Base-by-base conservation (phyloP, 225 moss, liverwort and hornwort species). In the Lunularia cruciata region DNA sequence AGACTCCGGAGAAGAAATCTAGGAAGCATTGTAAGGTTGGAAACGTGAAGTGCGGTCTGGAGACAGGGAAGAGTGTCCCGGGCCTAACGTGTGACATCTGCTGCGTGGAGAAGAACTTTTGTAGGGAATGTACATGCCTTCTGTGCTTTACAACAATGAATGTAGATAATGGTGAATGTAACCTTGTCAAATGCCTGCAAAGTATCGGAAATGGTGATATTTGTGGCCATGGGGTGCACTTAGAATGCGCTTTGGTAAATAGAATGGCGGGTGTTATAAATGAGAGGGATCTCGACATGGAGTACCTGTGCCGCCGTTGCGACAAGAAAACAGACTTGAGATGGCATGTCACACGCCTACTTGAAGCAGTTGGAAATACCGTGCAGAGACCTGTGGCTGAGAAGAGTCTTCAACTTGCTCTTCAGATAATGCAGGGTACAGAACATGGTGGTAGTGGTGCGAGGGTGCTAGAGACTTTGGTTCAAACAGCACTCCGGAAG, bases 291-390 rank as follows among this genome's bases (percentile, higher is more conserved):
- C 68, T 89, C 19, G 76, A 89, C 63, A 73, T 94, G 84, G 94
- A 94, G 59, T 94, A 94, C 37, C 70, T 86, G 57, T 94, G 94
- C 71, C 86, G 90, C 65, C 87, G 94, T 4, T 94, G 94, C 83
- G 89, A 91, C 58, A 76, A 74, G 66, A 91, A 85, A 70, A 84
- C 87, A 27, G 81, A 86, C 77, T 69, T 94, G 72, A 83, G 75
- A 76, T 81, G 74, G 26, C 63, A 75, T 61, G 86, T 94, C 2
- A 78, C 73, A 28, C 86, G 74, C 33, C 77, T 91, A 42, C 67
- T 87, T 42, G 86, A 86, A 68, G 77, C 76, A 35, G 63, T 89
- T 65, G 76, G 74, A n/a, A 84, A 54, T 49, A 78, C 77, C 28
- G 65, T 70, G 16, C 28, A 65, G 13, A 75, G 54, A 48, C 33